These are phyloP conservation scores for Pseudotulostoma volvatum DNA, from an alignment of 495 filamentous ascomycete genomes.

Conservation along the genomic window DNA sequence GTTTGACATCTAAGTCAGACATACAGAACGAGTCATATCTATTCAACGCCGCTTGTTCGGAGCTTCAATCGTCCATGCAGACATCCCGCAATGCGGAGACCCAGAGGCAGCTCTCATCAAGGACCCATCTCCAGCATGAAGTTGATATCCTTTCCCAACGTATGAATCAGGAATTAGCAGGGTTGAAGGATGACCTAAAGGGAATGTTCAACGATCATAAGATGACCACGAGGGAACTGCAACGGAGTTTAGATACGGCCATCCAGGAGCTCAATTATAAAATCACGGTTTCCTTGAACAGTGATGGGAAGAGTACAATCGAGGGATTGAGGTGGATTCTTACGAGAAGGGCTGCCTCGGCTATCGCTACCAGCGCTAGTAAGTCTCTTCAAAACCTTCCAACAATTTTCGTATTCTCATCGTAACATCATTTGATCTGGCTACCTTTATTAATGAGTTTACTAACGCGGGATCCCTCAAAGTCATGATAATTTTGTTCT, in stretches of 20 bases:
- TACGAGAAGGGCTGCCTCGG: slow-evolving; percentile 68
- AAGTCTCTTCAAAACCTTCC: slow-evolving; percentile 6
- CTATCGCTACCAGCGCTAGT: slow-evolving; percentile 40
- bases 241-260: slow-evolving; percentile 62
- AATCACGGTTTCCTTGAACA: slow-evolving; percentile 72
- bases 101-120: slow-evolving; percentile 59
- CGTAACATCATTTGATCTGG: neutral
- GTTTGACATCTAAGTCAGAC: slow-evolving; percentile 61
- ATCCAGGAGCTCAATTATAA: slow-evolving; percentile 91
- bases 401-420: neutral
- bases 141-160: slow-evolving; percentile 79
- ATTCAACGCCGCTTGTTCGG: slow-evolving; percentile 85
- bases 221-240: slow-evolving; percentile 76
- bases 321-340: slow-evolving; percentile 84
- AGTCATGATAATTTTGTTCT: slow-evolving; percentile 34
- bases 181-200: slow-evolving; percentile 76
- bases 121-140: slow-evolving; percentile 77
- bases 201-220: slow-evolving; percentile 93
- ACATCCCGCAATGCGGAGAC: slow-evolving; percentile 32
- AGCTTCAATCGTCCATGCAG: slow-evolving; percentile 69
- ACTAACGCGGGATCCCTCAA: slow-evolving; percentile 10
- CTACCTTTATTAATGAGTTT: neutral
- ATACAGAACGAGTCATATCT: slow-evolving; percentile 83
- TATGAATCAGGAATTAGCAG: slow-evolving; percentile 60
- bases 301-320: slow-evolving; percentile 76